These are phyloP conservation scores for Ananas comosus DNA, from an alignment of 176 grass and related monocot species.

Conservation along the genomic window DNA sequence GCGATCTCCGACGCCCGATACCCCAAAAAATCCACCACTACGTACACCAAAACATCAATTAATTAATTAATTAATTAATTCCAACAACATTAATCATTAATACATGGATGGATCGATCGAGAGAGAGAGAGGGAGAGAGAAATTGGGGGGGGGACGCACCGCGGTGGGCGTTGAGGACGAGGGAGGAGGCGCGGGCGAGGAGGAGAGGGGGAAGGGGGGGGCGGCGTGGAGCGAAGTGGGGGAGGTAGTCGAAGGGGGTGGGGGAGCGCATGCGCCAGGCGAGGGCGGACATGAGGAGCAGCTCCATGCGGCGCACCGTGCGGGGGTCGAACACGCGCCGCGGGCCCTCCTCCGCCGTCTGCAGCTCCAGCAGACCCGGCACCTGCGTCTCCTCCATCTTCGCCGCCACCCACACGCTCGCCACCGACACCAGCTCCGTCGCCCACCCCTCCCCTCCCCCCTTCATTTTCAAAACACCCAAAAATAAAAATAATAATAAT, in stretches of 20 bases:
- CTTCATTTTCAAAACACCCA: background rate
- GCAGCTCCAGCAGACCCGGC: conserved; percentile 28
- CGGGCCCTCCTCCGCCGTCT: conserved; percentile 20
- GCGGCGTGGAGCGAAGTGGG: conserved; percentile 11
- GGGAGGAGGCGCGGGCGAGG: conserved; percentile 9
- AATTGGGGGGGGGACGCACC: conserved; percentile 9
- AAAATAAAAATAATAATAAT: no score
- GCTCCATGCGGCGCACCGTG: conserved; percentile 43
- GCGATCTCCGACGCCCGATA: conserved; percentile 38
- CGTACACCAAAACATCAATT: background rate
- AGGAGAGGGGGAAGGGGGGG: no score
- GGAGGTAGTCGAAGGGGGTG: conserved; percentile 47
- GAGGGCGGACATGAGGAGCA: conserved; percentile 32
- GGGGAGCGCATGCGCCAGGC: conserved; percentile 32
- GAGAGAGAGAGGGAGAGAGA: no score
- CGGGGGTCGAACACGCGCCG: conserved; percentile 31
- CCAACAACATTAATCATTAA: no score
- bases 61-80: no score
- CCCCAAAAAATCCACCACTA: conserved; percentile 37
- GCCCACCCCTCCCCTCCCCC: conserved; percentile 25
- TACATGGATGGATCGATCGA: no score
- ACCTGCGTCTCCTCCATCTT: conserved; percentile 46
- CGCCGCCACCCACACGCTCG: conserved; percentile 39
- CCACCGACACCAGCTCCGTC: conserved; percentile 43
- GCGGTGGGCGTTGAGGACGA: conserved; percentile 19